Conservation (phyloP, 768 basidiomycete genomes). For the Cubamyces sp. region DNA sequence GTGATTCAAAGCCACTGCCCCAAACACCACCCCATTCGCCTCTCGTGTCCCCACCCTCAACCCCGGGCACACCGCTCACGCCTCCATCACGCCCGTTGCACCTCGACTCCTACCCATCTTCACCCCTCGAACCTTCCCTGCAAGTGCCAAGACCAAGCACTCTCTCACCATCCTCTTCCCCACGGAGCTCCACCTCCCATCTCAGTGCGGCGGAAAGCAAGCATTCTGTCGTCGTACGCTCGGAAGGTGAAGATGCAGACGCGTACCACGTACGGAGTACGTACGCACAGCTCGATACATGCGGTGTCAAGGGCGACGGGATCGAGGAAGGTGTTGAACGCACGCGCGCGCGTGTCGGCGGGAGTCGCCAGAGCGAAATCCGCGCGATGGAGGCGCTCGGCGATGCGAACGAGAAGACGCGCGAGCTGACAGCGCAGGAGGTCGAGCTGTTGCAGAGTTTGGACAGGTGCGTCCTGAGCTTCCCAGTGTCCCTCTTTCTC, state of each 20-base stretch:
- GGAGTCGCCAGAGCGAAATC: constrained; percentile 60
- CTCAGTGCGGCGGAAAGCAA: constrained; percentile 50
- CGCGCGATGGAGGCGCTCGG: constrained; percentile 59
- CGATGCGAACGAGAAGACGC: constrained; percentile 61
- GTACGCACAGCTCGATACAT: constrained; percentile 86
- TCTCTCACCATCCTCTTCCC: constrained; percentile 33
- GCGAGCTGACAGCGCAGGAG: constrained; percentile 75
- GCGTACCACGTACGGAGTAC: constrained; percentile 83
- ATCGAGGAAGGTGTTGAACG: constrained; percentile 94
- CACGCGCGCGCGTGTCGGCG: constrained; percentile 74
- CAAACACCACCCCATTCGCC: constrained; percentile 17
- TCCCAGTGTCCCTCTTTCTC: constrained; percentile 18
- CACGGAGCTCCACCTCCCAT: constrained; percentile 42
- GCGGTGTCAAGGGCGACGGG: constrained; percentile 94
- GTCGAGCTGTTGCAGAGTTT: constrained; percentile 70
- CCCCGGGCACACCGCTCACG: constrained; percentile 14
- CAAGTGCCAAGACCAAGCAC: constrained; percentile 19
- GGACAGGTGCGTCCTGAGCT: constrained; percentile 73
- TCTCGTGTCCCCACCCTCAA: constrained; percentile 20
- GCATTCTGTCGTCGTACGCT: constrained; percentile 61
- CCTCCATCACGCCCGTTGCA: constrained; percentile 13
- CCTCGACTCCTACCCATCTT: constrained; percentile 14
- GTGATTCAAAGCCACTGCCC: constrained; percentile 14
- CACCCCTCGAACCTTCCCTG: constrained; percentile 26
- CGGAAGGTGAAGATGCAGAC: constrained; percentile 81